Base-by-base conservation (phyloP, 306 rosid genomes). In the Citrullus amarus region DNA sequence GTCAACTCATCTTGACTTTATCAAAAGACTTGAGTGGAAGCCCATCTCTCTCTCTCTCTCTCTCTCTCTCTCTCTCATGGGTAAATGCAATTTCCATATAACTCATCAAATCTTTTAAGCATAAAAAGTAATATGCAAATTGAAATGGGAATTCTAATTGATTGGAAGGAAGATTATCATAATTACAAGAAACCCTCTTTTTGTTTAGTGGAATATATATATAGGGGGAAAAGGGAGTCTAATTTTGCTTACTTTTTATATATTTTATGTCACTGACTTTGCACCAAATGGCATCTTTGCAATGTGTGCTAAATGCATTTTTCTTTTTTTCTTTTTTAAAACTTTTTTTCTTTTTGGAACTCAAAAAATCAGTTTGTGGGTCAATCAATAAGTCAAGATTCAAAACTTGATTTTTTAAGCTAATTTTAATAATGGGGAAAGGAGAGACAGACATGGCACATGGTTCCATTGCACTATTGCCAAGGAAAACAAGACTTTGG, bases 1-100 rank as follows among this genome's bases (percentile, higher is more conserved):
- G 77, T 72, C 77, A 72, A 72, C 77, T 72, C 41, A 15, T 7
- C 6, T 72, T 72, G 77, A 72, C 77, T 43, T 39, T 48, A 48
- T 28, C 41, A 72, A 70, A 46, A 25, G 14, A 72, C 59, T 48
- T 46, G 60, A 72, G 77, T 72, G 77, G 77, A 72, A 48, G 59
- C 36, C 36, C 25, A 25, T 20, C 41, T 71, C 41, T 25, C 9
- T 48, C 10, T 48, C 34, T 25, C 9, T 48, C 10, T 48, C 34
- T 71, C 41, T 25, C 9, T 20, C 41, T 71, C 41, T 25, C 9
- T 48, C 41, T 71, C 39, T 16, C 70, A 61, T 61, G 7, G 25
- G 72, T 65, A 16, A 36, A 50, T 65, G 72, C 48, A 36, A 65
- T 15, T 66, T 38, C 71, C 71, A 65, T 62, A 16, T 11, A 65